These are phyloP conservation scores for Yamadazyma insecticola DNA, from an alignment of 805 yeast genomes.

Conservation along the genomic window DNA sequence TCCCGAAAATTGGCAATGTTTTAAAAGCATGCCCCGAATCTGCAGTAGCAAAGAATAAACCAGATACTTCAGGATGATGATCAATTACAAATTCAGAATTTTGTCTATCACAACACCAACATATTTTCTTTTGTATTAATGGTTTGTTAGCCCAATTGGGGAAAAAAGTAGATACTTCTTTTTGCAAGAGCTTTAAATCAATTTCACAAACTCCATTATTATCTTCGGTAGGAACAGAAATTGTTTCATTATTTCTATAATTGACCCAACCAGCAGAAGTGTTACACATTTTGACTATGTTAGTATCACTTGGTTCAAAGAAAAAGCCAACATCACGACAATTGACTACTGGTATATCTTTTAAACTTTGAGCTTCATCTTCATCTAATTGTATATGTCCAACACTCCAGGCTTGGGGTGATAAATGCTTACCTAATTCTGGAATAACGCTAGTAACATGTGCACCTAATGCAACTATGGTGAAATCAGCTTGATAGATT, in stretches of 20 bases:
- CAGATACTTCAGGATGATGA: conserved; percentile 22
- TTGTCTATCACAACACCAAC: conserved; percentile 32
- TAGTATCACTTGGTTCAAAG: conserved; percentile 11
- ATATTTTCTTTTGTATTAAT: conserved; percentile 11
- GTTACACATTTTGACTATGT: conserved; percentile 12
- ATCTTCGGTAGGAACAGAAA: conserved; percentile 10
- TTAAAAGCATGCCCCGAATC: conserved; percentile 39
- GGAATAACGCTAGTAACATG: conserved; percentile 8
- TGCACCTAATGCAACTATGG: conserved; percentile 10
- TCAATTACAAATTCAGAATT: conserved; percentile 32
- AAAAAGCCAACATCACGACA: conserved; percentile 12
- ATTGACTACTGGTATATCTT: conserved; percentile 10
- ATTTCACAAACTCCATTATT: conserved; percentile 8
- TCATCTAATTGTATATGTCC: conserved; percentile 9
- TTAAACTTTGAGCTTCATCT: conserved; percentile 6
- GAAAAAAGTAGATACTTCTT: conserved; percentile 8
- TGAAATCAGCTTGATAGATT: conserved; percentile 8
- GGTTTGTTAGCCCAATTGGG: conserved; percentile 7
- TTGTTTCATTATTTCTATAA: neutral
- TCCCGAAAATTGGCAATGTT: conserved; percentile 31
- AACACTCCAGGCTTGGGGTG: conserved; percentile 12
- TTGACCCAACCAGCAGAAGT: conserved; percentile 9
- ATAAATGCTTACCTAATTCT: conserved; percentile 5
- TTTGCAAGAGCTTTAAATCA: conserved; percentile 6
- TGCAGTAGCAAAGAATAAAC: conserved; percentile 31